Conservation (phyloP, 257 asterid genomes). For the Rubia yunnanensis region DNA sequence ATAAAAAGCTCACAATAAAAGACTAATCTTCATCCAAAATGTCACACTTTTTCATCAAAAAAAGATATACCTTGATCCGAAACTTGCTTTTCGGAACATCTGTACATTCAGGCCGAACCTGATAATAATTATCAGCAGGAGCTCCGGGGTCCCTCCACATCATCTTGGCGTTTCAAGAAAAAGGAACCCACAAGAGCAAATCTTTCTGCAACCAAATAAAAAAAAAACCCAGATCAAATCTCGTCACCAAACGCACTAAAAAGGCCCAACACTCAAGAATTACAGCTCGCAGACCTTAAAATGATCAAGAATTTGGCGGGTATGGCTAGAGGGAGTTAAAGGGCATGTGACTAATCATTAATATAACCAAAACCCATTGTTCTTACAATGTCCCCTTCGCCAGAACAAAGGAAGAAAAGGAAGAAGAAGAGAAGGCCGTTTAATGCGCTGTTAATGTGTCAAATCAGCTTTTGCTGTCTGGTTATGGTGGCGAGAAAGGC, state of each 20-base stretch:
- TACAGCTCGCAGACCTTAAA: conserved; percentile 12
- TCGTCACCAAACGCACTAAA: conserved; percentile 14
- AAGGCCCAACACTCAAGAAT: conserved; percentile 7
- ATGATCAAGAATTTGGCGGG: background rate
- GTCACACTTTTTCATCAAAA: background rate
- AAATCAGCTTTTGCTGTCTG: background rate
- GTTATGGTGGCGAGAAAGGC: conserved; percentile 30
- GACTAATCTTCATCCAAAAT: conserved; percentile 2
- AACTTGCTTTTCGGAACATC: conserved; percentile 86
- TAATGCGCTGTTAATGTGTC: conserved; percentile 13
- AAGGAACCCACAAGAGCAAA: conserved; percentile 3
- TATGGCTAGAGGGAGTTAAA: conserved; percentile 1
- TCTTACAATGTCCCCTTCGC: conserved; percentile 2
- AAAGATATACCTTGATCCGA: conserved; percentile 68
- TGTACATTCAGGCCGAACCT: conserved; percentile 70
- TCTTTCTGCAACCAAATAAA: conserved; percentile 13
- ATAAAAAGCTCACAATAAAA: background rate
- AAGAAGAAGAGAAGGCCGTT: background rate
- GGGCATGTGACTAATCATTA: conserved; percentile 5
- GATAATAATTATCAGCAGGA: conserved; percentile 77
- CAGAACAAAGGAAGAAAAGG: background rate
- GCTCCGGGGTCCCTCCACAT: conserved; percentile 86
- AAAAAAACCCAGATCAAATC: conserved; percentile 27
- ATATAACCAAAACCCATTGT: conserved; percentile 1
- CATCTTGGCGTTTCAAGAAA: conserved; percentile 22